A percentile compares a stretch with the other conserved stretches of the same genome.
Conservation (phyloP, 2,329 filamentous ascomycete genomes). For the Purpureocillium takamizusanense region DNA sequence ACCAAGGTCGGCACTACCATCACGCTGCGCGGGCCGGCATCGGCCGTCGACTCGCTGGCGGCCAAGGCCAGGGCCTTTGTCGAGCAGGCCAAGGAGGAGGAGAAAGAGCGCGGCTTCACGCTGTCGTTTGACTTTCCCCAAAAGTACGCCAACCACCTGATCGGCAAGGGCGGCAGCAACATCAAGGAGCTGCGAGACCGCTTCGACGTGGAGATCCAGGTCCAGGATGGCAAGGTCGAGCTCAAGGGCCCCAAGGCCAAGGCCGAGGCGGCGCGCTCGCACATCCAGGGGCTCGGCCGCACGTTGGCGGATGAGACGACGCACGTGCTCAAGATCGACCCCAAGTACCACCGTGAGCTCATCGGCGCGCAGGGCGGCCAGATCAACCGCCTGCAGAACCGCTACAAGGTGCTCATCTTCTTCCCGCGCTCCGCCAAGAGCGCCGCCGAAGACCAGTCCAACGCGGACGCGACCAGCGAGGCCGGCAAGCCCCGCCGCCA, state of each 20-base stretch:
- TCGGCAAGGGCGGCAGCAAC: slow-evolving; percentile 59
- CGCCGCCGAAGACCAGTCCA: slow-evolving; percentile 59
- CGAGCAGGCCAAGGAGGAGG: slow-evolving; percentile 81
- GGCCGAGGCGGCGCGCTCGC: slow-evolving; percentile 73
- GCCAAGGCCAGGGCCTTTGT: slow-evolving; percentile 71
- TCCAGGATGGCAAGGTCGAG: slow-evolving; percentile 89
- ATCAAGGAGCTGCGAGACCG: slow-evolving; percentile 57
- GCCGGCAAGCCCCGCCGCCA: slow-evolving; percentile 55
- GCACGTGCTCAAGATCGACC: slow-evolving; percentile 79
- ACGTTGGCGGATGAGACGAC: slow-evolving; percentile 87
- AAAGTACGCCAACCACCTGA: slow-evolving; percentile 82
- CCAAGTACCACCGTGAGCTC: slow-evolving; percentile 87
- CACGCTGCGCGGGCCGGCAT: slow-evolving; percentile 67
- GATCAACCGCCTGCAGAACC: slow-evolving; percentile 84
- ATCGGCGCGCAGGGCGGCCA: slow-evolving; percentile 83
- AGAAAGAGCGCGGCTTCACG: slow-evolving; percentile 85
- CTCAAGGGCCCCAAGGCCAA: slow-evolving; percentile 94
- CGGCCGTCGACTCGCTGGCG: slow-evolving; percentile 62
- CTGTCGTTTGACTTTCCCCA: slow-evolving; percentile 87
- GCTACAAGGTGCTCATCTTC: slow-evolving; percentile 91
- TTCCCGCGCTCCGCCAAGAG: slow-evolving; percentile 66
- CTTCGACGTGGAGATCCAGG: slow-evolving; percentile 70
- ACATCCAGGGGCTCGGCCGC: slow-evolving; percentile 71
- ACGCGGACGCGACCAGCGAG: slow-evolving; percentile 61
- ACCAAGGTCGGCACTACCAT: slow-evolving; percentile 51